These are phyloP conservation scores for Cystoderma amianthinum DNA, from an alignment of 768 basidiomycete species.

Conservation along the genomic window DNA sequence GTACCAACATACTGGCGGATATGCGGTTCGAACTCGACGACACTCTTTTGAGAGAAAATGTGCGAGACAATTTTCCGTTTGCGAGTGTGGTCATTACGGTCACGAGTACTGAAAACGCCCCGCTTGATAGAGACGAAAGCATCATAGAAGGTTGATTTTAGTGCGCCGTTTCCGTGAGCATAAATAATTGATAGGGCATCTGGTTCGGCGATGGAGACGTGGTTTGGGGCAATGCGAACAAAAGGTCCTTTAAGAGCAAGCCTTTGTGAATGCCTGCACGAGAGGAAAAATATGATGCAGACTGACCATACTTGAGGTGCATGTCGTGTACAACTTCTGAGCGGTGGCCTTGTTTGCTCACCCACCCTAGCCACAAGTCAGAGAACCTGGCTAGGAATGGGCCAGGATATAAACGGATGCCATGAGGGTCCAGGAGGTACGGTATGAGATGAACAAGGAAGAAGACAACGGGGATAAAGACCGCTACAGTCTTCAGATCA, in stretches of 20 bases:
- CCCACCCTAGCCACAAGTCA: conserved; percentile 66
- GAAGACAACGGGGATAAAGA: conserved; percentile 18
- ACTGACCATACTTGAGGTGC: conserved; percentile 68
- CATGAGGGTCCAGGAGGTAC: conserved; percentile 52
- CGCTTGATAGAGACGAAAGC: conserved; percentile 71
- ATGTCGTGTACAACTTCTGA: conserved; percentile 68
- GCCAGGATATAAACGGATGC: conserved; percentile 59
- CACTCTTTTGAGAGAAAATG: conserved; percentile 80
- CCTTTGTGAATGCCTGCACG: neutral
- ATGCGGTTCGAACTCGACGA: conserved; percentile 82
- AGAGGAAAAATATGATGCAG: neutral
- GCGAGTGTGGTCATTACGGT: conserved; percentile 72
- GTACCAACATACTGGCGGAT: conserved; percentile 52
- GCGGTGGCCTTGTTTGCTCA: conserved; percentile 63
- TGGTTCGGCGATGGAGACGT: conserved; percentile 72
- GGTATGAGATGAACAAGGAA: conserved; percentile 32
- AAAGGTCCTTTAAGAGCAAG: conserved; percentile 39
- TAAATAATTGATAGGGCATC: conserved; percentile 72
- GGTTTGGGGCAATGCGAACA: conserved; percentile 70
- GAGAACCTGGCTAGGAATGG: conserved; percentile 67
- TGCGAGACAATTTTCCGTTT: conserved; percentile 90
- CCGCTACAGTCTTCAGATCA: conserved; percentile 15
- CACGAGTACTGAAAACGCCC: conserved; percentile 75
- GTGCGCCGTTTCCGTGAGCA: conserved; percentile 77
- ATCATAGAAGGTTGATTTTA: conserved; percentile 76